A percentile compares a stretch with the other conserved stretches of the same genome.
phyloP scores from a whole-genome alignment of 1,284 basidiomycete species.

The Apiotrichum sp. region DNA sequence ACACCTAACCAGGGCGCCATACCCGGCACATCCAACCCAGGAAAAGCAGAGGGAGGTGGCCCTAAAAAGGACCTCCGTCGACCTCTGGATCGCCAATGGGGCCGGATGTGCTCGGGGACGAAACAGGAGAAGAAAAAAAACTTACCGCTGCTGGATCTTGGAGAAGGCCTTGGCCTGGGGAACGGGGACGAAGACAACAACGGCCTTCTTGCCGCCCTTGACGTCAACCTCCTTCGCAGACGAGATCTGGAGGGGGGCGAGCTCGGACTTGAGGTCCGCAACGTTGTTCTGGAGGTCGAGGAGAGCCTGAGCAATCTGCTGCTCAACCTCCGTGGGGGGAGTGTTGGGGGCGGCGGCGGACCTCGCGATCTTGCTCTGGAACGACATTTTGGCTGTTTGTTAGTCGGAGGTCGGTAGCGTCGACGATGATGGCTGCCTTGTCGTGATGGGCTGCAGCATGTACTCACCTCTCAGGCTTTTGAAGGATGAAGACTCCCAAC shows the following conservation, averaged over 20 bases:
- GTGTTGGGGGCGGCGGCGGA: constrained; percentile 87
- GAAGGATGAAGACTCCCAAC: not conserved
- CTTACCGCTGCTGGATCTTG: constrained; percentile 95
- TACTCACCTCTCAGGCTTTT: constrained; percentile 2
- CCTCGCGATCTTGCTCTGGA: constrained; percentile 17
- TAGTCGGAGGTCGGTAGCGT: not conserved
- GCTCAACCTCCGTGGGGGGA: constrained; percentile 87
- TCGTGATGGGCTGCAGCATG: not conserved
- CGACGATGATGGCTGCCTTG: not conserved
- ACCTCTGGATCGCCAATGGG: constrained; percentile 26
- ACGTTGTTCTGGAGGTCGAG: constrained; percentile 98
- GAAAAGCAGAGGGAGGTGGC: constrained; percentile 41
- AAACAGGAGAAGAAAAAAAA: not conserved
- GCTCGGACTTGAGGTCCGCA: constrained; percentile 90
- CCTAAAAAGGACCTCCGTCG: constrained; percentile 48
- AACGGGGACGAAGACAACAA: constrained; percentile 96
- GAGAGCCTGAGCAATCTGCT: constrained; percentile 87
- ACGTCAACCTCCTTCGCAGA: constrained; percentile 98
- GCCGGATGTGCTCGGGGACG: constrained; percentile 4
- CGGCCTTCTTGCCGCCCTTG: constrained; percentile 98
- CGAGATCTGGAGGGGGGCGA: constrained; percentile 92
- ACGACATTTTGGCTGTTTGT: constrained; percentile 13
- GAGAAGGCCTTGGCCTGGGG: constrained; percentile 98
- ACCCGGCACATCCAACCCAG: constrained; percentile 14
- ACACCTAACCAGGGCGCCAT: constrained; percentile 6